phyloP scores from a whole-genome alignment of 2,329 filamentous ascomycete species.

The Pyrenochaeta sp. region DNA sequence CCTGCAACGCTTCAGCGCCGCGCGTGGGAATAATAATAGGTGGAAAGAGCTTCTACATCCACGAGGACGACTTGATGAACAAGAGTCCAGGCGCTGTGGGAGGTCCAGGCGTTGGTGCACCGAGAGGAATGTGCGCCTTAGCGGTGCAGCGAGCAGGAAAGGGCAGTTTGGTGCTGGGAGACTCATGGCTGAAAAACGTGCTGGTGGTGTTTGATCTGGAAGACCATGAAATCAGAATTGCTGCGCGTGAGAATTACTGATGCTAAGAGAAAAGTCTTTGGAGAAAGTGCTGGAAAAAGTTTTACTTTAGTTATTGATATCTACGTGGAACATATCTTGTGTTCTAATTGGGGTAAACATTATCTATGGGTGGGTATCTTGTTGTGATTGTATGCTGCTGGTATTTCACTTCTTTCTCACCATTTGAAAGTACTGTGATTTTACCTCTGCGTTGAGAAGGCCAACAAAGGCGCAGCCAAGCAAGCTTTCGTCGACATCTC shows the following conservation, averaged over 20 bases:
- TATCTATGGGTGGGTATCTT: no score
- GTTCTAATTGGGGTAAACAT: no score
- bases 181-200: constrained; percentile 58
- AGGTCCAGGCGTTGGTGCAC: neutral
- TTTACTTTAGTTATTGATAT: no score
- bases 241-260: constrained; percentile 24
- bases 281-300: no score
- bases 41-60: constrained; percentile 23
- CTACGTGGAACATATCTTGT: no score
- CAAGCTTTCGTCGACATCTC: no score
- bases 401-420: no score
- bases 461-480: no score
- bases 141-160: constrained; percentile 25
- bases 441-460: no score
- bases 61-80: constrained; percentile 28
- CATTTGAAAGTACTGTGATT: no score
- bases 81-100: neutral
- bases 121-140: constrained; percentile 18
- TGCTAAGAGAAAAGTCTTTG: neutral
- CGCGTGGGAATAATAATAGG: constrained; percentile 27
- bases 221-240: constrained; percentile 52
- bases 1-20: constrained; percentile 24
- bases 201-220: constrained; percentile 58
- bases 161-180: constrained; percentile 48
- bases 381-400: no score